phyloP scores from a whole-genome alignment of 2,329 filamentous ascomycete species.

The Microcyclospora pomicola region DNA sequence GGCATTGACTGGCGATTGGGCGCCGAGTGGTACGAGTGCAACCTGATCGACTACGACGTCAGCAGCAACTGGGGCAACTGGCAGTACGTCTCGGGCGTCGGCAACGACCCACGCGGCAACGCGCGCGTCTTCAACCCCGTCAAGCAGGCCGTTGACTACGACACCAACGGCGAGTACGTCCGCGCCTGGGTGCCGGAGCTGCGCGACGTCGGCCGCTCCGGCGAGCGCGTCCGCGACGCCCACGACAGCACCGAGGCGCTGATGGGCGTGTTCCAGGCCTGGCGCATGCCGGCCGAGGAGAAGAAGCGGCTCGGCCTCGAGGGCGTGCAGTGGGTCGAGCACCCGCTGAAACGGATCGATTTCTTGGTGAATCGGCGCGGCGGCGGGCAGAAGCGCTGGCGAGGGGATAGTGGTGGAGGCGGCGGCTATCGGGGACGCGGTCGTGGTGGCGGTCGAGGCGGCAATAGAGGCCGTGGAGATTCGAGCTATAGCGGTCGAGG shows the following conservation, averaged over 20 bases:
- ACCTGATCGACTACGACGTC: conserved; percentile 63
- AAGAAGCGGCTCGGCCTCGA: conserved; percentile 43
- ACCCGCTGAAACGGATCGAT: conserved; percentile 51
- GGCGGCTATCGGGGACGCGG: conserved; percentile 12
- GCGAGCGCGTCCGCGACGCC: conserved; percentile 1
- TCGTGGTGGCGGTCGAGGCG: conserved; percentile 5
- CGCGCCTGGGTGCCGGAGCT: conserved; percentile 62
- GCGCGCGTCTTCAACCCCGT: conserved; percentile 68
- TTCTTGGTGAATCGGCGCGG: conserved; percentile 41
- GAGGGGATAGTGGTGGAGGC: conserved; percentile 22
- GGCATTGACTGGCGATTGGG: conserved; percentile 67
- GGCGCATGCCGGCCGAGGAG: conserved; percentile 47
- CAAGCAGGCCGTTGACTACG: conserved; percentile 68
- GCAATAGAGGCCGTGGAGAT: neutral
- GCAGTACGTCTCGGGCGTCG: conserved; percentile 69
- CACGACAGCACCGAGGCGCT: conserved; percentile 21
- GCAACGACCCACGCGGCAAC: conserved; percentile 61
- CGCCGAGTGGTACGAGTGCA: conserved; percentile 68
- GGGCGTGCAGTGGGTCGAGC: conserved; percentile 50
- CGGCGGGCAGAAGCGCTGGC: conserved; percentile 19
- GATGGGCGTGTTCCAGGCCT: conserved; percentile 55
- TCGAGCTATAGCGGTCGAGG: too few relatives aligned
- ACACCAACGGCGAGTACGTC: conserved; percentile 54
- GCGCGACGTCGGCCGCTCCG: conserved; percentile 29
- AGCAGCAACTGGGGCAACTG: conserved; percentile 65